Evolutionary conservation across 768 basidiomycete species (phyloP), one percentile per base, ranked within the genome.

Genomic region (Xerocomus spinulosus): DNA sequence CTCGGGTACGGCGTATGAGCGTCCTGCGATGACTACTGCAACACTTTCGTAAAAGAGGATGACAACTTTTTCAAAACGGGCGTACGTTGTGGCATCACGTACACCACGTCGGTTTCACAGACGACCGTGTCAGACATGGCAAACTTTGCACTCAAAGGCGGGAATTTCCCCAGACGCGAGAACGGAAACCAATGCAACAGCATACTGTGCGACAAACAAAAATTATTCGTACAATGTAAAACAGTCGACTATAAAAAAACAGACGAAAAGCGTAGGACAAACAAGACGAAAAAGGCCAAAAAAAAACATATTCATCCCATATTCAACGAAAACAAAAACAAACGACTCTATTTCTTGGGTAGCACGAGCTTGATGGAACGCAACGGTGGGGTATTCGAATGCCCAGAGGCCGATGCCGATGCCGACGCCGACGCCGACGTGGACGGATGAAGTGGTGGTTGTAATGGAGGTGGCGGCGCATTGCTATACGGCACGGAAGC

Each of bases 301-400:
- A 24, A 46, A 18, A 23, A 34, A 30, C 35, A 21, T 33, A 25
- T 18, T 20, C 23, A 28, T 33, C 26, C 29, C 40, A 44, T 15
- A 32, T 10, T 17, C 21, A 30, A 41, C 3, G 26, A 33, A 39
- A 30, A 20, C 3, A 3, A 25, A 46, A 32, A 30, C 33, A 18
- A 36, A 25, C 30, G 12, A 24, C 33, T 49, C 54, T 67, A 67
- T 44, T 67, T 62, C 56, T 66, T 68, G 44, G 63, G 33, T 18
- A 63, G 34, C 13, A 66, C 60, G 13, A 63, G 63, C 42, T 68
- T 68, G 34, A 68, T 40, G 28, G 65, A 52, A 8, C 59, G 68
- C 46, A 46, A 9, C 20, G 67, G 62, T 15, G 64, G 62, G 46
- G 67, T 64, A 52, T 67, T 54, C 15, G 61, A 60, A 23, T 50